Base-by-base conservation (phyloP, 2,329 filamentous ascomycete species). In the Tolypocladium tropicale region DNA sequence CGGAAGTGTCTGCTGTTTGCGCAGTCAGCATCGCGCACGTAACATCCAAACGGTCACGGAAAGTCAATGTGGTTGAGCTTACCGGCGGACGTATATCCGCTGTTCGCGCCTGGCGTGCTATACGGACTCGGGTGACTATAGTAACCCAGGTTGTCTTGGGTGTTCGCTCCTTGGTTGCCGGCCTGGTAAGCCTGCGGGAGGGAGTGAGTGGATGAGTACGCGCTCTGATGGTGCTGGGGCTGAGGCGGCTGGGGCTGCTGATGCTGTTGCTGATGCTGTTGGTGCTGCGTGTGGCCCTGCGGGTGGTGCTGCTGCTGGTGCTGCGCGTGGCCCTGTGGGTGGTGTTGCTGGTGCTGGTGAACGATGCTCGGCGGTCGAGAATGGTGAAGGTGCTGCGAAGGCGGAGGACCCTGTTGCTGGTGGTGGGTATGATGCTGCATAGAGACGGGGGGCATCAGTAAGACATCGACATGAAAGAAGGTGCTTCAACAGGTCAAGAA, bases 1-100 rank as follows among this genome's bases (percentile, higher is more conserved):
- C 82, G 74, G 78, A 78, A 58, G 78, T 81, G 67, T 83, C 81
- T 82, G 59, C 30, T 56, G 21, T 55, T 53, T 6, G 21, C 48
- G 21, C 43, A 43, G 59, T 68, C 58, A 67, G 64, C 52, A 50
- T 53, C 52, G 32, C 25, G 30, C n/a, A 23, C 33, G 36, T 58
- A 52, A 59, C 53, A 58, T 37, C 59, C 55, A 54, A 53, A 30
- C 56, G 57, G 52, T 51, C 51, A n/a, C n/a, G n/a, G n/a, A 55
- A 53, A 34, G 53, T 3, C 37, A 55, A 53, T 39, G 51, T 18
- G 28, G 25, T 55, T 36, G 34, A 59, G 78, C 86, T 79, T 76
- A 94, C 90, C 89, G 78, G 89, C 88, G 69, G 90, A 90, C 61
- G 89, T 86, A 74, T 95, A 96, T 75, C 88, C 88, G 73, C 87